Conservation (phyloP, 2,329 filamentous ascomycete species). For the Ascochyta lentis region DNA sequence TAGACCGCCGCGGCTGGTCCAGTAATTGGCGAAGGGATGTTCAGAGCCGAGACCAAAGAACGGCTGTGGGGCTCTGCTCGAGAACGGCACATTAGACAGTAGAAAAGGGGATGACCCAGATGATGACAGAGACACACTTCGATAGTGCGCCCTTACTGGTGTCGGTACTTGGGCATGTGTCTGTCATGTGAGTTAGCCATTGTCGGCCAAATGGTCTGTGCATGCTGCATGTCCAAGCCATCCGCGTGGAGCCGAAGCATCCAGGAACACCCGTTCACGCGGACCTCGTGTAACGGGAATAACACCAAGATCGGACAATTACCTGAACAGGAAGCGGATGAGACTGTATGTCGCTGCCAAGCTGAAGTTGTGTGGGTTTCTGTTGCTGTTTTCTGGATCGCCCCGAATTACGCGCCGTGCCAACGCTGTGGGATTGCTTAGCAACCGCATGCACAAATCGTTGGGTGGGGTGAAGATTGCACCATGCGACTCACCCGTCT, state of each 20-base stretch:
- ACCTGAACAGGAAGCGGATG: conserved; percentile 38
- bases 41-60: conserved; percentile 82
- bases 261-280: conserved; percentile 23
- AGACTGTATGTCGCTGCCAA: conserved; percentile 33
- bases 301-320: conserved; percentile 23
- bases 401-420: conserved; percentile 33
- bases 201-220: conserved; percentile 11
- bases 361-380: conserved; percentile 31
- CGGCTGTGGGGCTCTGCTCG: conserved; percentile 72
- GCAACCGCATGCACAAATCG: conserved; percentile 19
- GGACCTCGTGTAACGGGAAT: conserved; percentile 22
- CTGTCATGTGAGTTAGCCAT: conserved; percentile 26
- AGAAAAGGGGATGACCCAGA: conserved; percentile 59
- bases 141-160: conserved; percentile 38
- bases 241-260: conserved; percentile 6
- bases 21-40: conserved; percentile 83
- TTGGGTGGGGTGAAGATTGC: background rate
- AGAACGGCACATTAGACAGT: conserved; percentile 76
- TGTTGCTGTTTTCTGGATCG: conserved; percentile 38
- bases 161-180: conserved; percentile 33
- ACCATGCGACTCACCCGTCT: conserved; percentile 61
- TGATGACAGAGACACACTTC: conserved; percentile 47
- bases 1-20: conserved; percentile 79
- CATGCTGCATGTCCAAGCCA: background rate
- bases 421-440: conserved; percentile 36